A percentile compares a stretch with the other conserved stretches of the same genome.
phyloP scores from a whole-genome alignment of 768 basidiomycete genomes.

The Auriscalpium vulgare region DNA sequence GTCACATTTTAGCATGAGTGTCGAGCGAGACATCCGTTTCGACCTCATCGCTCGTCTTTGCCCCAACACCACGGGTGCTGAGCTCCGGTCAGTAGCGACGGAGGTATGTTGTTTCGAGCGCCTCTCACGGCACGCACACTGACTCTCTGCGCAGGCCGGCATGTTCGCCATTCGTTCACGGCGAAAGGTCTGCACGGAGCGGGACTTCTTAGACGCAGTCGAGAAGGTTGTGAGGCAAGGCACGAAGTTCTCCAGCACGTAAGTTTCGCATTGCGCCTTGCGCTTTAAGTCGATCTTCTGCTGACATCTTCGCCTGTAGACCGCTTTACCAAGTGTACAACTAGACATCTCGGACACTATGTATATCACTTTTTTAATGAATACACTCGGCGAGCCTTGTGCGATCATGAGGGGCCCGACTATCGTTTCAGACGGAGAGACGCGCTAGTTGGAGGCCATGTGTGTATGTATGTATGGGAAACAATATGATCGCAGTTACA shows the following conservation, averaged over 20 bases:
- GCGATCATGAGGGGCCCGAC: too few relatives aligned
- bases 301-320: slow-evolving; percentile 29
- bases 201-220: slow-evolving; percentile 95
- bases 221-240: slow-evolving; percentile 98
- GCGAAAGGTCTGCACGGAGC: slow-evolving; percentile 93
- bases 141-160: slow-evolving; percentile 59
- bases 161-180: slow-evolving; percentile 99
- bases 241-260: slow-evolving; percentile 97
- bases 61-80: slow-evolving; percentile 98
- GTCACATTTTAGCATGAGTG: slow-evolving; percentile 70
- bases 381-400: too few relatives aligned
- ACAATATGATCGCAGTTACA: too few relatives aligned
- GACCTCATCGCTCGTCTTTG: slow-evolving; percentile 95
- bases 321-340: slow-evolving; percentile 93
- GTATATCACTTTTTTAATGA: too few relatives aligned
- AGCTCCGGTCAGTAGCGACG: slow-evolving; percentile 92
- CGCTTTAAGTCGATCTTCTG: background rate
- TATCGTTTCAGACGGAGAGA: too few relatives aligned
- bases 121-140: background rate
- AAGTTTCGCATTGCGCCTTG: slow-evolving; percentile 32
- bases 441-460: too few relatives aligned
- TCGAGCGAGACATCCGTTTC: slow-evolving; percentile 94
- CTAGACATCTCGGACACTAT: slow-evolving; percentile 32
- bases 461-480: too few relatives aligned
- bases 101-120: slow-evolving; percentile 48